These are phyloP conservation scores for Exsudoporus frostii DNA, from an alignment of 768 basidiomycete species.

Conservation along the genomic window DNA sequence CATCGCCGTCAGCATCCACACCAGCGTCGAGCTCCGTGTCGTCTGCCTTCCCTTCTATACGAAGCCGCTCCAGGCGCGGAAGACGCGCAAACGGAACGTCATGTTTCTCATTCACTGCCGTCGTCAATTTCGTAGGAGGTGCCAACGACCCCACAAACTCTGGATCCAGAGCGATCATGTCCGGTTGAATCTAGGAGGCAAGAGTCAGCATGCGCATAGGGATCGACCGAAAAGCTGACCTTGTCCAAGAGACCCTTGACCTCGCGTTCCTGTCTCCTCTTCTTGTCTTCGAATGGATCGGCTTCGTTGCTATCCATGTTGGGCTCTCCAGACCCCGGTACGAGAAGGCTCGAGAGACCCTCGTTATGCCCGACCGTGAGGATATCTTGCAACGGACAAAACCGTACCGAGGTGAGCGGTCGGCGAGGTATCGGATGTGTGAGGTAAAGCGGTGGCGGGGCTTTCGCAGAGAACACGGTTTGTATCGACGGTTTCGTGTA, in stretches of 20 bases:
- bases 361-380: constrained; percentile 73
- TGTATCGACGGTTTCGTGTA: constrained; percentile 71
- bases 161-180: constrained; percentile 84
- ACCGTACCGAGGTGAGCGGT: constrained; percentile 73
- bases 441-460: constrained; percentile 79
- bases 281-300: constrained; percentile 90
- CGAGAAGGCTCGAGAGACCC: constrained; percentile 81
- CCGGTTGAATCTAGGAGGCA: constrained; percentile 71
- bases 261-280: constrained; percentile 81
- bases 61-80: constrained; percentile 61
- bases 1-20: constrained; percentile 31
- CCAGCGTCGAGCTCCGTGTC: constrained; percentile 49
- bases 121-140: constrained; percentile 57
- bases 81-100: constrained; percentile 67
- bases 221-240: constrained; percentile 36
- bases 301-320: constrained; percentile 93
- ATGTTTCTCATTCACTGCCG: constrained; percentile 40
- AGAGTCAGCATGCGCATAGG: not conserved
- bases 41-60: constrained; percentile 71
- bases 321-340: constrained; percentile 91
- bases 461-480: constrained; percentile 43
- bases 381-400: constrained; percentile 86
- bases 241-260: constrained; percentile 90
- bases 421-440: constrained; percentile 82
- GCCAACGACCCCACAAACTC: constrained; percentile 72